Percentiles rank a stretch among this genome's conserved stretches.
Conservation (phyloP, 1,284 basidiomycete species). For the Meira miltonrushii region DNA sequence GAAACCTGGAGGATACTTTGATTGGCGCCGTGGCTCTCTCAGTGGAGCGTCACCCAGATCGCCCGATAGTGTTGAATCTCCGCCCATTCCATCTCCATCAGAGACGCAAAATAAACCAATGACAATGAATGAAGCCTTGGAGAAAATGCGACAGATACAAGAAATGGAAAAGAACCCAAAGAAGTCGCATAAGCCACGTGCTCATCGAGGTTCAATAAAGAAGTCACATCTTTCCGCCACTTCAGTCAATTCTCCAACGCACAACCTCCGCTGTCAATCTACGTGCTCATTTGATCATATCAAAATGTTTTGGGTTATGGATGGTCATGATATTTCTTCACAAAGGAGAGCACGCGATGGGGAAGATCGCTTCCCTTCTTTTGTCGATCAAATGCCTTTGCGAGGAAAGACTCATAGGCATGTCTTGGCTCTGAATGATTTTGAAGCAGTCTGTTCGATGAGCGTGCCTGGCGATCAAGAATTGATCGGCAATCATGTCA, state of each 20-base stretch:
- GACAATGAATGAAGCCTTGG: slow-evolving; percentile 30
- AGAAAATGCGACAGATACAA: slow-evolving; percentile 27
- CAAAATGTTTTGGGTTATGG: slow-evolving; percentile 4
- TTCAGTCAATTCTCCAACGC: background rate
- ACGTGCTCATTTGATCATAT: background rate
- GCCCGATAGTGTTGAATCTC: too few relatives aligned
- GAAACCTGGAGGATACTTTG: too few relatives aligned
- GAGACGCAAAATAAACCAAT: slow-evolving; percentile 14
- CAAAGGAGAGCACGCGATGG: background rate
- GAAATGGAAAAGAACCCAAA: background rate
- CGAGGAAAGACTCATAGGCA: background rate
- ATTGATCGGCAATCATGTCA: background rate
- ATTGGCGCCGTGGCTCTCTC: too few relatives aligned
- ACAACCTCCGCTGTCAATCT: background rate
- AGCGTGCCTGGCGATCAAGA: slow-evolving; percentile 12
- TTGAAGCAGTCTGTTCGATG: background rate
- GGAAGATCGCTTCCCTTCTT: background rate
- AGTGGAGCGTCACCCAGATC: too few relatives aligned
- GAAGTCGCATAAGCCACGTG: background rate
- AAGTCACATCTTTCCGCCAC: background rate
- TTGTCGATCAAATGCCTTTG: background rate
- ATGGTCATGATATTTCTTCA: background rate
- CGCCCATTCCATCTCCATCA: too few relatives aligned
- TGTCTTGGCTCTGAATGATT: slow-evolving; percentile 8
- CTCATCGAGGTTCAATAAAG: background rate